Evolutionary conservation across 805 yeast genomes (phyloP), one percentile per base, ranked within the genome.

Genomic region (Tetrapisispora arboricola): DNA sequence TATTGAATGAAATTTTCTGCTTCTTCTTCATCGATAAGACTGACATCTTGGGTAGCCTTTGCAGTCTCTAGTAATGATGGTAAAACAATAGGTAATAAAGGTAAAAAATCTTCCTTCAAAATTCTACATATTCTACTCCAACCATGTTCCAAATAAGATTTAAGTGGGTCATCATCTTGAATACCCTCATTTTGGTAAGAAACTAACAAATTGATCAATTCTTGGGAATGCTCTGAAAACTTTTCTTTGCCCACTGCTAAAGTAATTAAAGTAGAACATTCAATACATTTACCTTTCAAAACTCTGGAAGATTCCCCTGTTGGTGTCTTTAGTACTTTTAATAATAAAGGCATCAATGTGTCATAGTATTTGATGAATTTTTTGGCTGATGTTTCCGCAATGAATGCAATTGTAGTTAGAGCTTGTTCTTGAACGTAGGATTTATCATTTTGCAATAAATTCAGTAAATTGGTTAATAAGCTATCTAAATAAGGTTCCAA

Each of bases 391-490:
- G 96, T 94, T 64, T 90, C 97, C 2, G 98, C 98, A 49, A 90
- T 88, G 50, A 88, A 84, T 17, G 97, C 95, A 61, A 92, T 88
- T 0, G 97, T 92, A 10, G 97, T 88, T 43, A 92, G 71, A 13
- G 88, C 96, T 67, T 92, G 98, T 58, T 92, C 98, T 65, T 92
- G 97, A 35, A 92, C 96, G 55, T 87, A 92, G 49, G 87, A 74
- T 61, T 87, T 85, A 29, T 94, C 92, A 44, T 88, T 76, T 58
- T 84, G 87, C 43, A 92, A 70, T 20, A 90, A 67, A 1, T 76
- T 79, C 42, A 92, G 69, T 47, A 92, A 67, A 51, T 84, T 82
- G 26, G 77, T 71, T 43, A 92, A 69, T 53, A 92, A 67, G 49
- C 72, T 76, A 60, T 92, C 98, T 55, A 92, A 70, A 54, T 83